Percentiles rank a stretch among this genome's conserved stretches.
Conservation (phyloP, 2,329 filamentous ascomycete genomes). For the Delphinella strobiligena region DNA sequence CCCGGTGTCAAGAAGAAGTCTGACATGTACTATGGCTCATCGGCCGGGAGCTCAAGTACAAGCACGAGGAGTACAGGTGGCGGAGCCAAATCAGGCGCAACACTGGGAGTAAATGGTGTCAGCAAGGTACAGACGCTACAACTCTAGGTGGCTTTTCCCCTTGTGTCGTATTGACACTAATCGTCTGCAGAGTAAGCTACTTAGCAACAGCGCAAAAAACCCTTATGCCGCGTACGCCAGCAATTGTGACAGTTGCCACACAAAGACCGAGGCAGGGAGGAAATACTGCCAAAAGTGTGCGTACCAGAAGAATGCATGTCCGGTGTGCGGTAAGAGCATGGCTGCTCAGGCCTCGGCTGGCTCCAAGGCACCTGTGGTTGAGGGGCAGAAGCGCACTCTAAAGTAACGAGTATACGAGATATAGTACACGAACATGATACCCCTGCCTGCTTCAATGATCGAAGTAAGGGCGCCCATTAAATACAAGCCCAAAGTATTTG, state of each 20-base stretch:
- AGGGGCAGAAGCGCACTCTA: constrained; percentile 50
- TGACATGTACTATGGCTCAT: constrained; percentile 54
- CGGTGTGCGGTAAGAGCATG: constrained; percentile 49
- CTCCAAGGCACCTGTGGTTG: constrained; percentile 40
- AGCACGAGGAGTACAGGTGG: constrained; percentile 24
- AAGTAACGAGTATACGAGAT: constrained; percentile 40
- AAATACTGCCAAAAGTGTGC: constrained; percentile 51
- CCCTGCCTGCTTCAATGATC: neutral
- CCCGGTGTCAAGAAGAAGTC: constrained; percentile 55
- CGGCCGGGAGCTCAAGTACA: constrained; percentile 23
- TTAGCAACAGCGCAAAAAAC: constrained; percentile 53
- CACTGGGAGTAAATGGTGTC: constrained; percentile 45
- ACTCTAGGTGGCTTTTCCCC: no score
- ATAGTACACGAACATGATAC: neutral
- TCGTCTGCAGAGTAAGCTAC: constrained; percentile 44
- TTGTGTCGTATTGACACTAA: neutral
- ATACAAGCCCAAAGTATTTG: no score
- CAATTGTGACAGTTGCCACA: constrained; percentile 49
- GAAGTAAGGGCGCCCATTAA: no score
- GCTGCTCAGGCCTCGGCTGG: constrained; percentile 23
- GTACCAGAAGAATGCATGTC: constrained; percentile 49
- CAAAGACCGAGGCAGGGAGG: constrained; percentile 49
- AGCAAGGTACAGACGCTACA: no score
- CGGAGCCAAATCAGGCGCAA: constrained; percentile 35
- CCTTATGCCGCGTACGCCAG: constrained; percentile 53